Percentiles rank a stretch among this genome's conserved stretches.
These are phyloP conservation scores for Chalciporus pseudorubinellus DNA, from an alignment of 768 basidiomycete genomes.

Conservation along the genomic window DNA sequence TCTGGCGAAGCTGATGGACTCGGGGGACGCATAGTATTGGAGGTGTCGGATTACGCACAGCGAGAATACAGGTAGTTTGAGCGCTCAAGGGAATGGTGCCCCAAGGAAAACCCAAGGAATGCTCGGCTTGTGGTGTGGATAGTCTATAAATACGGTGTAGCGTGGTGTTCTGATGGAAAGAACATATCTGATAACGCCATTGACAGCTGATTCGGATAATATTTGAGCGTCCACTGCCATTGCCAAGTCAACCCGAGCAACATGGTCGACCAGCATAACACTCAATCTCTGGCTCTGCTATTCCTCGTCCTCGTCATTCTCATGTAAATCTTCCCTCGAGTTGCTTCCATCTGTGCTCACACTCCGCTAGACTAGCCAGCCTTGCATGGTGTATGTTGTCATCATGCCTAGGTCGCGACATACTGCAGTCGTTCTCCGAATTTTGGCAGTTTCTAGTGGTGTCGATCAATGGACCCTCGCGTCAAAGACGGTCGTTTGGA, in stretches of 20 bases:
- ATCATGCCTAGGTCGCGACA: slow-evolving; percentile 58
- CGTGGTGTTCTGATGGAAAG: too few species aligned
- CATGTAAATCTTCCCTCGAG: slow-evolving; percentile 34
- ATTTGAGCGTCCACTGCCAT: too few species aligned
- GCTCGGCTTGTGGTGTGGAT: too few species aligned
- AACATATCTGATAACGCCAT: too few species aligned
- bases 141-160: too few species aligned
- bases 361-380: slow-evolving; percentile 40
- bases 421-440: slow-evolving; percentile 43
- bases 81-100: too few species aligned
- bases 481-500: slow-evolving; percentile 39
- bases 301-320: slow-evolving; percentile 48
- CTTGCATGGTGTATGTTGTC: slow-evolving; percentile 67
- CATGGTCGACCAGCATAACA: neutral
- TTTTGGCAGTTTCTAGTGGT: slow-evolving; percentile 45
- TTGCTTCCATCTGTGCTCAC: neutral
- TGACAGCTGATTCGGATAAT: too few species aligned
- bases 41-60: too few species aligned
- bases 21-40: neutral
- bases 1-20: slow-evolving; percentile 5
- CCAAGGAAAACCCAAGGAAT: too few species aligned
- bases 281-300: slow-evolving; percentile 35
- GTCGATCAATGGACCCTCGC: slow-evolving; percentile 31
- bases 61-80: too few species aligned
- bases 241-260: neutral